A percentile compares a stretch with the other conserved stretches of the same genome.
Conservation (phyloP, 2,329 filamentous ascomycete species). For the Hypoxylon sp. region DNA sequence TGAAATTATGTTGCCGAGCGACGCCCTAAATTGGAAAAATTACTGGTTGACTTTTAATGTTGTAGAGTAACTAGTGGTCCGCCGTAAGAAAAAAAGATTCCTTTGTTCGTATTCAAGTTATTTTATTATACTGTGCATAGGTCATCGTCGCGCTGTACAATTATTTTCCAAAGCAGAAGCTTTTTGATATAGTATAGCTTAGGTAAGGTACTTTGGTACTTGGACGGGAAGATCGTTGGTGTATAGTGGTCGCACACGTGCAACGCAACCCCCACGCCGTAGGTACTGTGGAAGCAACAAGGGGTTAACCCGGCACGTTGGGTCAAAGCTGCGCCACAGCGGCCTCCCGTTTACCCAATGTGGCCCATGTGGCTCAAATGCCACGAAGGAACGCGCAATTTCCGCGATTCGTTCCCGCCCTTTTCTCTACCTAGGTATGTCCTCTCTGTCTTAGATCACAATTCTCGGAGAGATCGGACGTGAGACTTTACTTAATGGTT, state of each 20-base stretch:
- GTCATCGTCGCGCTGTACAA: constrained; percentile 1
- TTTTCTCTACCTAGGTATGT: constrained; percentile 11
- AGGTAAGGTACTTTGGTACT: constrained; percentile 12
- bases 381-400: constrained; percentile 27
- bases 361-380: constrained; percentile 33
- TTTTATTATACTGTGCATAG: neutral
- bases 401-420: constrained; percentile 30
- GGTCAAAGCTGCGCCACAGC: constrained; percentile 29
- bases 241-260: neutral
- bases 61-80: neutral
- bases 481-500: constrained; percentile 27
- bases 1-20: neutral
- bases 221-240: constrained; percentile 13
- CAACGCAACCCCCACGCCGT: neutral
- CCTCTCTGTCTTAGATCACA: constrained; percentile 20
- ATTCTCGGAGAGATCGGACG: constrained; percentile 22
- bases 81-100: too few species aligned
- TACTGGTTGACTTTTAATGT: neutral
- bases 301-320: constrained; percentile 16
- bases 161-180: neutral
- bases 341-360: constrained; percentile 10
- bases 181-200: neutral
- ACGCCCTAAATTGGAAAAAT: neutral
- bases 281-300: constrained; percentile 1
- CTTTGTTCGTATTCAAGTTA: neutral